Evolutionary conservation across 1,284 basidiomycete species (phyloP).

Genomic region (Pseudozyma hubeiensis): DNA sequence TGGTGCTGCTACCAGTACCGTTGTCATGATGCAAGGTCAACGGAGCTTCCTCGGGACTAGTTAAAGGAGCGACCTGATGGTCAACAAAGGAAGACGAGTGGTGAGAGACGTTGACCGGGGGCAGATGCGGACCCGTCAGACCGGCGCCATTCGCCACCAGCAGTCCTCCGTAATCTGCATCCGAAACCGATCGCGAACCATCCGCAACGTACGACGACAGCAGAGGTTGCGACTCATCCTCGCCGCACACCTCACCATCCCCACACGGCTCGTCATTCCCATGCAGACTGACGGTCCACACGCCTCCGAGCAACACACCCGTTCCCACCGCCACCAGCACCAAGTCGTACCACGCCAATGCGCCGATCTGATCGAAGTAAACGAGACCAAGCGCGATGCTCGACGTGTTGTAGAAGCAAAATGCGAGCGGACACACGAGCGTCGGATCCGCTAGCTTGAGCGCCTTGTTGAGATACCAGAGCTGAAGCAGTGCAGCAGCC

Average conservation of each 20-base stretch:
- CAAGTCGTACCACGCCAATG: conserved; percentile 78
- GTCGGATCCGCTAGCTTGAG: conserved; percentile 80
- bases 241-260: conserved; percentile 16
- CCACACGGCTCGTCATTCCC: conserved; percentile 27
- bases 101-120: conserved; percentile 25
- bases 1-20: conserved; percentile 2
- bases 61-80: conserved; percentile 24
- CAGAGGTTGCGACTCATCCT: conserved; percentile 21
- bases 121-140: conserved; percentile 56
- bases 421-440: conserved; percentile 90
- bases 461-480: conserved; percentile 93
- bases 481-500: conserved; percentile 77
- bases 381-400: conserved; percentile 76
- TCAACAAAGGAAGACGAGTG: conserved; percentile 32
- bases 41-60: conserved; percentile 26
- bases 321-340: conserved; percentile 83
- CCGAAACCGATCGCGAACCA: conserved; percentile 8
- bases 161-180: conserved; percentile 21
- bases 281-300: conserved; percentile 81
- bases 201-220: conserved; percentile 15
- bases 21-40: conserved; percentile 24
- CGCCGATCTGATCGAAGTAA: conserved; percentile 88
- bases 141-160: conserved; percentile 53
- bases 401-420: conserved; percentile 94
- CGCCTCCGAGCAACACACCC: conserved; percentile 82